Evolutionary conservation across 257 asterid genomes (phyloP).

Genomic region (Solanum pinnatisectum): DNA sequence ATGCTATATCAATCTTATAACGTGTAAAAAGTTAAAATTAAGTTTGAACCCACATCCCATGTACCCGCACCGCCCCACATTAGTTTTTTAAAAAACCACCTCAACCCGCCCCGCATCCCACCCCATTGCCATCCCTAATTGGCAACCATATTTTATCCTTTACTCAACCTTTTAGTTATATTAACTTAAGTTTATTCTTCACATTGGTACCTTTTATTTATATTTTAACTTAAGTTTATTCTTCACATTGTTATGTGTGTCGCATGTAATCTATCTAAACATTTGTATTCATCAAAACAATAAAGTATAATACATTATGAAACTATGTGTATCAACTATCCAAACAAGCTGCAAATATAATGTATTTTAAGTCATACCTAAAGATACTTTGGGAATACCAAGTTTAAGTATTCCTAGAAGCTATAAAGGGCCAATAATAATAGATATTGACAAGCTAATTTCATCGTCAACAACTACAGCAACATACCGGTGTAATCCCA

Average conservation of each 20-base stretch:
- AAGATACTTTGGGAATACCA: background rate
- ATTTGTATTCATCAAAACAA: background rate
- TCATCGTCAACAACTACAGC: background rate
- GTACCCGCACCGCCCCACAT: too few species aligned
- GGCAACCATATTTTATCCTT: background rate
- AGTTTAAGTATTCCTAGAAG: background rate
- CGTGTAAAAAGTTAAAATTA: too few species aligned
- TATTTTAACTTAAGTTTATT: background rate
- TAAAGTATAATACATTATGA: background rate
- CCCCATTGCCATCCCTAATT: background rate
- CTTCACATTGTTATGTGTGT: background rate
- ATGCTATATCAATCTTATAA: too few species aligned
- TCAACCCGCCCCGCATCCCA: too few species aligned
- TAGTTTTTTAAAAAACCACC: too few species aligned
- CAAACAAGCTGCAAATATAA: background rate
- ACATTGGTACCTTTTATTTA: background rate
- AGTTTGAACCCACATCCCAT: too few species aligned
- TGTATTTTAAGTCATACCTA: background rate
- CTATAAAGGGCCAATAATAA: background rate
- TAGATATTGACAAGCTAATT: background rate
- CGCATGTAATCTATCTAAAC: background rate
- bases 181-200: background rate
- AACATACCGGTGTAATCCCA: background rate
- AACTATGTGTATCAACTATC: background rate
- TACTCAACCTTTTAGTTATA: background rate